Percentiles rank a stretch among this genome's conserved stretches.
phyloP scores from a whole-genome alignment of 1,139 yeast species.

The Meyerozyma athensensis region DNA sequence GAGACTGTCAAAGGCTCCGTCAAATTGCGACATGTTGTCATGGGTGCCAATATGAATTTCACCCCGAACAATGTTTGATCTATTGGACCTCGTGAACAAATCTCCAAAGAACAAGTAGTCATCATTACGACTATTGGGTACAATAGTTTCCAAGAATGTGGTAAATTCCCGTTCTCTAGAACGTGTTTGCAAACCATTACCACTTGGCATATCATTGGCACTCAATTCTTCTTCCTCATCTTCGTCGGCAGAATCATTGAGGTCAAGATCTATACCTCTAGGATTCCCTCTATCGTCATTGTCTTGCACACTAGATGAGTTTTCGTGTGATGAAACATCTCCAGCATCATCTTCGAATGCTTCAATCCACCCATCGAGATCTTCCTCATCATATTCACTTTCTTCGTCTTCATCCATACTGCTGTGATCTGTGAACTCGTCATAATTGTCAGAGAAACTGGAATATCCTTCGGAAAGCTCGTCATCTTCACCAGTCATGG shows the following conservation, averaged over 20 bases:
- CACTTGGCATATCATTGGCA: not conserved
- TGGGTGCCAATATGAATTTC: conserved; percentile 1
- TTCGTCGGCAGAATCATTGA: conserved; percentile 1
- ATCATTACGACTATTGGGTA: not conserved
- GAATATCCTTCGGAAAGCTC: conserved; percentile 29
- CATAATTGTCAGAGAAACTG: conserved; percentile 28
- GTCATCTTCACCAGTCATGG: conserved; percentile 24
- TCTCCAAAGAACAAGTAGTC: conserved; percentile 3
- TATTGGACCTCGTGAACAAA: not conserved
- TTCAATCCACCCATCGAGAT: conserved; percentile 43
- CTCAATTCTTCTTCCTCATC: not conserved
- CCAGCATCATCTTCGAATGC: conserved; percentile 25
- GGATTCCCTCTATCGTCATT: not conserved
- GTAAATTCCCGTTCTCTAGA: conserved; percentile 1
- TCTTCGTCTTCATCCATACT: conserved; percentile 16
- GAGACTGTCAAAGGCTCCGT: conserved; percentile 26
- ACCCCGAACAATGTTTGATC: not conserved
- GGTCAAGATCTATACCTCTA: conserved; percentile 1
- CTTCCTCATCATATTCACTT: conserved; percentile 38
- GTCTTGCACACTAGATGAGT: not conserved
- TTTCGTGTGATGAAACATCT: conserved; percentile 6
- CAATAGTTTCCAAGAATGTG: conserved; percentile 1
- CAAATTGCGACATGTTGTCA: conserved; percentile 14
- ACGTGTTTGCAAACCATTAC: not conserved
- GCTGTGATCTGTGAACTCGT: conserved; percentile 25